Evolutionary conservation across 768 basidiomycete species (phyloP), one percentile per base, ranked within the genome.

Genomic region (Lentinula aciculospora): DNA sequence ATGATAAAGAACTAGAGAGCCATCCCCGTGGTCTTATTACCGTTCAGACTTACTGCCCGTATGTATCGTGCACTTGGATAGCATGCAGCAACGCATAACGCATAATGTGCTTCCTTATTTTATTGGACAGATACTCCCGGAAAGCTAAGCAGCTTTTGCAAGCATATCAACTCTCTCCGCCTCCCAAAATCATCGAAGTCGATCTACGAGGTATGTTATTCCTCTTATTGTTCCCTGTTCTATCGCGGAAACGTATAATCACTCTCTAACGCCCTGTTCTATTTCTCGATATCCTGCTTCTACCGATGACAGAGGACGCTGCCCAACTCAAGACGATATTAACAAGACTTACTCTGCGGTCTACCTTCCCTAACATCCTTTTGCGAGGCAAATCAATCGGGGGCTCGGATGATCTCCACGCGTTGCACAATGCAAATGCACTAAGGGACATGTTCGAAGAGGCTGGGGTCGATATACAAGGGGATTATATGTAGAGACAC

Each of bases 291-390:
- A 17, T 34, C 15, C n/a, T n/a, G n/a, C n/a, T n/a, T n/a, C n/a
- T n/a, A n/a, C n/a, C n/a, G n/a, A n/a, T n/a, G 21, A 47, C n/a
- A 89, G 86, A 79, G 60, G 90, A 92, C 63, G 73, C 77, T 0
- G 71, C 74, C 8, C 72, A 82, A 28, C 76, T 93, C 61, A 92
- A 93, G 68, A 69, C 74, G 9, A 71, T 92, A 29, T 72, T 93
- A 48, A 75, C 73, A 8, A 83, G 89, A 36, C 69, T 92, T 29
- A 93, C 90, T 2, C 70, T 72, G 2, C 86, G 77, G 13, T 68
- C 76, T 6, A 92, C 91, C 3, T 90, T 92, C 67, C 91, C 91
- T 1, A 93, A 93, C 61, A 72, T 89, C 55, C 62, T 93, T 27
- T 64, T 92, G 12, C 74, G 76, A 19, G 89, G 89, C 8, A 74